Percentiles rank a stretch among this genome's conserved stretches.
Evolutionary conservation across 2,329 filamentous ascomycete species (phyloP).

Genomic region (Neopestalotiopsis sp.): DNA sequence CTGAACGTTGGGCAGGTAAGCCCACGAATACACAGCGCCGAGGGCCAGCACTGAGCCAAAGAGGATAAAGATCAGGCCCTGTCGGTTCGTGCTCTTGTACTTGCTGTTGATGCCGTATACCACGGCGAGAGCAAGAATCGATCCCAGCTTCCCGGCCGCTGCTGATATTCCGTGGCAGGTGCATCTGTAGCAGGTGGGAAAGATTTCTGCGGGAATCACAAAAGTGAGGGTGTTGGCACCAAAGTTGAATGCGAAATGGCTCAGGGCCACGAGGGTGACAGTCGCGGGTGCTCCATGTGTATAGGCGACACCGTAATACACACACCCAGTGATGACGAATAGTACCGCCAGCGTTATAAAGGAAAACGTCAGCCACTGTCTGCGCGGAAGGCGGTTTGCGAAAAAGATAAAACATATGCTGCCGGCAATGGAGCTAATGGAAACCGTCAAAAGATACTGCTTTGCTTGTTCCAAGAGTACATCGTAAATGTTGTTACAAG

Average conservation of each 20-base stretch:
- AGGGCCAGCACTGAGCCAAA: slow-evolving; percentile 55
- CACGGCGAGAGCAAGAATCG: slow-evolving; percentile 29
- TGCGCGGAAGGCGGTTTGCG: slow-evolving; percentile 52
- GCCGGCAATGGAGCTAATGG: slow-evolving; percentile 55
- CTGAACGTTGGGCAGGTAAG: slow-evolving; percentile 55
- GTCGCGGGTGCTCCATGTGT: slow-evolving; percentile 45
- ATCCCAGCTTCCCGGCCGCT: slow-evolving; percentile 62
- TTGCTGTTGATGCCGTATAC: slow-evolving; percentile 52
- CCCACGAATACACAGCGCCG: slow-evolving; percentile 57
- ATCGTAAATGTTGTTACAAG: slow-evolving; percentile 57
- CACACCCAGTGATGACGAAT: slow-evolving; percentile 54
- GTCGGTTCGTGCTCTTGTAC: slow-evolving; percentile 46
- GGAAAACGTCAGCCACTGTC: slow-evolving; percentile 54
- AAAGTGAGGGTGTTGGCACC: slow-evolving; percentile 68
- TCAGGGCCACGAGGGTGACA: slow-evolving; percentile 55
- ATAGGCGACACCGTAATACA: slow-evolving; percentile 54
- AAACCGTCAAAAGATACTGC: slow-evolving; percentile 58
- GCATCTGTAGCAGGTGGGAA: slow-evolving; percentile 66
- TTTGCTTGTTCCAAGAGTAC: slow-evolving; percentile 57
- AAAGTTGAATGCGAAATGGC: slow-evolving; percentile 61
- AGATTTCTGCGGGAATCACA: slow-evolving; percentile 68
- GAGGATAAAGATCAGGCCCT: slow-evolving; percentile 55
- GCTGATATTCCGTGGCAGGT: slow-evolving; percentile 68
- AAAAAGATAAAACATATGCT: slow-evolving; percentile 54
- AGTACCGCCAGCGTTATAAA: slow-evolving; percentile 52